These are phyloP conservation scores for Spathaspora hagerdaliae DNA, from an alignment of 805 yeast genomes.

Conservation along the genomic window DNA sequence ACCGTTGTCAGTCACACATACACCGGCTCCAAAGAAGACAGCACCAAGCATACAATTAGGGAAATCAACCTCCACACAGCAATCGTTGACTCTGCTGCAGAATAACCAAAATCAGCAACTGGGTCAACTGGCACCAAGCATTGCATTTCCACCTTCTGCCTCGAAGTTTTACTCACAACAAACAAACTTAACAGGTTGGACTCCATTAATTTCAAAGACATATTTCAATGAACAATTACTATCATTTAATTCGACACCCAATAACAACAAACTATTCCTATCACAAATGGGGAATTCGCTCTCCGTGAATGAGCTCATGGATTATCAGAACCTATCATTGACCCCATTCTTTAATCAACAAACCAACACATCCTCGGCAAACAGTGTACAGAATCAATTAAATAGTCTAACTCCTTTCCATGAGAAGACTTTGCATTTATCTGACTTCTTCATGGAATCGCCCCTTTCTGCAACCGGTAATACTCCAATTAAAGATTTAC, in stretches of 20 bases:
- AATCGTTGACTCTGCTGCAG: constrained; percentile 1
- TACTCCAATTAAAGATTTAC: constrained; percentile 32
- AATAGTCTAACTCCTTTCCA: constrained; percentile 39
- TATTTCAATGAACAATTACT: constrained; percentile 30
- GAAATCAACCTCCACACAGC: not conserved
- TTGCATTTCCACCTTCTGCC: constrained; percentile 18
- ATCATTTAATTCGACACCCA: constrained; percentile 35
- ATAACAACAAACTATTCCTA: constrained; percentile 7
- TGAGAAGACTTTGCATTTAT: constrained; percentile 36
- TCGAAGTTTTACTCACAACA: constrained; percentile 14
- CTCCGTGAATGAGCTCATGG: constrained; percentile 6
- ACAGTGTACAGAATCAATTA: constrained; percentile 13
- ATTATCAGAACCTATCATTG: constrained; percentile 28
- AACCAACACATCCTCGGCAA: constrained; percentile 16
- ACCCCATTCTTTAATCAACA: constrained; percentile 41
- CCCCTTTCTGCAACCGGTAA: constrained; percentile 25
- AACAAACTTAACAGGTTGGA: constrained; percentile 34
- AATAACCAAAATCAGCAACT: not conserved
- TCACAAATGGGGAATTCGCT: not conserved
- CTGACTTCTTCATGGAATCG: constrained; percentile 43
- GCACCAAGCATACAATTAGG: not conserved
- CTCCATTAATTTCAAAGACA: constrained; percentile 39
- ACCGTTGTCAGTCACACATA: not conserved
- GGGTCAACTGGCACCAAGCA: not conserved
- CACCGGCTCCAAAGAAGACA: constrained; percentile 4